Conservation (phyloP, 2,329 filamentous ascomycete species). For the Phialocephala subalpina region DNA sequence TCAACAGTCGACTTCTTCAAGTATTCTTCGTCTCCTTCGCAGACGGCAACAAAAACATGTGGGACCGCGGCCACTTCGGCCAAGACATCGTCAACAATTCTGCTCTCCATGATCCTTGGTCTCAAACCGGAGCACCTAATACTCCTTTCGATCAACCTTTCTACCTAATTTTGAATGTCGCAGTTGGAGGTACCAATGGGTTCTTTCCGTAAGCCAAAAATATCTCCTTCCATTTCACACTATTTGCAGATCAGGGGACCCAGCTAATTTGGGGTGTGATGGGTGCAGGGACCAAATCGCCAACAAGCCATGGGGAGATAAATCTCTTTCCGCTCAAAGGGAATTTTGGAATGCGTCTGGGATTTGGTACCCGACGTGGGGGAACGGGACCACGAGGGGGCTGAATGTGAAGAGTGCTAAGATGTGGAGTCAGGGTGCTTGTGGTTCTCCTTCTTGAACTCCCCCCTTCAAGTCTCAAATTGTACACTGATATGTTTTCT, state of each 20-base stretch:
- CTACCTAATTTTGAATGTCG: constrained; percentile 77
- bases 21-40: constrained; percentile 16
- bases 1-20: constrained; percentile 75
- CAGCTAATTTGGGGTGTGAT: background rate
- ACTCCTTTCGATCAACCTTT: constrained; percentile 79
- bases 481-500: too few species aligned
- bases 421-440: constrained; percentile 69
- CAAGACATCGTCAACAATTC: constrained; percentile 50
- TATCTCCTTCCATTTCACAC: background rate
- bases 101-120: constrained; percentile 65
- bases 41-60: constrained; percentile 33
- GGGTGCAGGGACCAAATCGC: constrained; percentile 67
- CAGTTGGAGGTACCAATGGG: constrained; percentile 78
- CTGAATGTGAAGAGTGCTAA: constrained; percentile 73
- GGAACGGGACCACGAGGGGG: constrained; percentile 55
- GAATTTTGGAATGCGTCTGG: constrained; percentile 78
- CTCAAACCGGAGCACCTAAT: constrained; percentile 61
- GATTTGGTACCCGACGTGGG: constrained; percentile 75
- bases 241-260: background rate
- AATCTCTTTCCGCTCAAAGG: background rate
- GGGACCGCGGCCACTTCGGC: constrained; percentile 51
- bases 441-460: constrained; percentile 5
- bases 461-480: background rate
- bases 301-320: constrained; percentile 64
- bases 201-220: constrained; percentile 64